Conservation (phyloP, 179 eudicot genomes). For the Heliamphora ciliata region DNA sequence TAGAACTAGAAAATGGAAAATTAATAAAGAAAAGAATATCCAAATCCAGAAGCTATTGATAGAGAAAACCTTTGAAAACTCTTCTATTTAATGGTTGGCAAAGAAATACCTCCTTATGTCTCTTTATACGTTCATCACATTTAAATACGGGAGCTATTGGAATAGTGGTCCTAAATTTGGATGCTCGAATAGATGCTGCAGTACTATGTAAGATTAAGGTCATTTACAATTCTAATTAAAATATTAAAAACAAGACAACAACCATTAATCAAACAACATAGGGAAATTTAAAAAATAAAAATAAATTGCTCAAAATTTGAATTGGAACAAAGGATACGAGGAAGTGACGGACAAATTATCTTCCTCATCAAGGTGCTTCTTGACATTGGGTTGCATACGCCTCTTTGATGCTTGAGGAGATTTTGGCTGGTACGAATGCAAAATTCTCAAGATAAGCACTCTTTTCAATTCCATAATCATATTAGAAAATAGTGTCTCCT, state of each 20-base stretch:
- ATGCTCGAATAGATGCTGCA: constrained; percentile 53
- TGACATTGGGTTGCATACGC: constrained; percentile 48
- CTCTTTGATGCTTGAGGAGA: constrained; percentile 39
- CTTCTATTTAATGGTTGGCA: background rate
- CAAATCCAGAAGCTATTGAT: background rate
- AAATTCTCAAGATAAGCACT: background rate
- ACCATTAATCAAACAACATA: background rate
- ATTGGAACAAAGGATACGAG: constrained; percentile 47
- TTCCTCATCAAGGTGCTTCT: constrained; percentile 68
- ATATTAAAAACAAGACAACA: no score
- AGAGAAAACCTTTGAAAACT: background rate
- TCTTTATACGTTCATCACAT: constrained; percentile 45
- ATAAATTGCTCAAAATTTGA: background rate
- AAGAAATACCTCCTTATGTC: constrained; percentile 61
- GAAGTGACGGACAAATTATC: constrained; percentile 58
- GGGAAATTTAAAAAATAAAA: background rate
- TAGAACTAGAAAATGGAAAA: constrained; percentile 43
- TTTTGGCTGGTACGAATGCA: constrained; percentile 23
- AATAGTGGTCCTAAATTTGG: constrained; percentile 61
- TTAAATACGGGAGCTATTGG: constrained; percentile 65
- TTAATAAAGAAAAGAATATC: constrained; percentile 7
- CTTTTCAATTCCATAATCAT: background rate
- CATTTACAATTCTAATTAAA: no score
- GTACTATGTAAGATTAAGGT: constrained; percentile 54
- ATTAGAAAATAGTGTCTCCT: background rate